phyloP scores from a whole-genome alignment of 257 asterid species.

The Salvia rosmarinus region DNA sequence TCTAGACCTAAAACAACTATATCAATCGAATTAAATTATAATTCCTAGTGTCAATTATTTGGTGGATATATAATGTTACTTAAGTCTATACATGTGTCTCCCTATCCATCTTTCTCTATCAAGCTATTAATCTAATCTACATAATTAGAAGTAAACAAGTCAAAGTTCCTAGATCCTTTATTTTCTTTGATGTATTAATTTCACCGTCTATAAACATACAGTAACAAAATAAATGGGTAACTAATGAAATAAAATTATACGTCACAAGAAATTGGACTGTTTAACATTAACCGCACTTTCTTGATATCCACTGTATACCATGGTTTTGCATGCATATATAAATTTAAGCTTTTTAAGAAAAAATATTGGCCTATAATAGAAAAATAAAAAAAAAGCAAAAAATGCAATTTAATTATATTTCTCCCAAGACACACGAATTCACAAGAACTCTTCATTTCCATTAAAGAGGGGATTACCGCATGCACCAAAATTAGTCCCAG shows the following conservation, averaged over 20 bases:
- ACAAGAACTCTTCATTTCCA: not conserved
- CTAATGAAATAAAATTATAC: not conserved
- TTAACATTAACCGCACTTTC: no score
- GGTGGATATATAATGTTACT: not conserved
- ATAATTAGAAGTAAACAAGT: not conserved
- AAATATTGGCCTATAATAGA: not conserved
- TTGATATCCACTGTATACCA: no score
- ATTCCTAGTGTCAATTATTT: not conserved
- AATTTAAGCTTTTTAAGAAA: not conserved
- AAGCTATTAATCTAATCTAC: not conserved
- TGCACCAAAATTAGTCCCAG: not conserved
- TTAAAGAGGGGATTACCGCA: not conserved
- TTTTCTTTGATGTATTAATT: not conserved
- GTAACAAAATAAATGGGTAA: not conserved
- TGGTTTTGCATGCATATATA: not conserved
- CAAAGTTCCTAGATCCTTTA: not conserved
- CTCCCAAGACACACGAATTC: not conserved
- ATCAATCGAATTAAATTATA: not conserved
- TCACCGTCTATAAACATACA: not conserved
- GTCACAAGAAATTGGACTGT: not conserved
- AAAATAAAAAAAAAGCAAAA: not conserved
- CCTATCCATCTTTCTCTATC: not conserved
- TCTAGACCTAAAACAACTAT: not conserved
- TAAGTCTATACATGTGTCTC: not conserved
- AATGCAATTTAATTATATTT: not conserved